Conservation (phyloP, 768 basidiomycete genomes). For the Multifurca ochricompacta region DNA sequence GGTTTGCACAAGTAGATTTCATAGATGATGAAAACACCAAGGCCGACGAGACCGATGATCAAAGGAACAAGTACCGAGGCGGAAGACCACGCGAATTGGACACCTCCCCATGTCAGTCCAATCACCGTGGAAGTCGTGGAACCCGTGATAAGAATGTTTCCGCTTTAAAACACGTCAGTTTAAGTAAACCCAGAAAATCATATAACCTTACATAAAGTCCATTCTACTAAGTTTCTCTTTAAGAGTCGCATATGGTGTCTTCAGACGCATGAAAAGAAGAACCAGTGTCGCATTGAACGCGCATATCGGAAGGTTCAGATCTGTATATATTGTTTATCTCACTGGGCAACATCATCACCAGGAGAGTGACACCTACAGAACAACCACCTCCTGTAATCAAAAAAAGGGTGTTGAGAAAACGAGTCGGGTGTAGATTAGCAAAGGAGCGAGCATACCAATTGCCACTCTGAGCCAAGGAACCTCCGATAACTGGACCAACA, state of each 20-base stretch:
- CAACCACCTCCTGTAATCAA: slow-evolving; percentile 18
- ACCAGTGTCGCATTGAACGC: slow-evolving; percentile 25
- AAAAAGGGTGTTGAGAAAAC: neutral
- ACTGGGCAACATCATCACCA: neutral
- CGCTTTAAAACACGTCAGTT: slow-evolving; percentile 23
- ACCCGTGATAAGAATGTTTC: slow-evolving; percentile 30
- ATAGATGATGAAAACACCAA: slow-evolving; percentile 32
- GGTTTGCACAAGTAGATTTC: slow-evolving; percentile 29
- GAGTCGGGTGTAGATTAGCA: no score
- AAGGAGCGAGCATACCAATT: slow-evolving; percentile 5
- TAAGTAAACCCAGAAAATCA: neutral
- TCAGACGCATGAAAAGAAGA: slow-evolving; percentile 29
- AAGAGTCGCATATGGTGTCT: slow-evolving; percentile 28
- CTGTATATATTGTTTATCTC: slow-evolving; percentile 12
- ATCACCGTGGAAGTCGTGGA: slow-evolving; percentile 27
- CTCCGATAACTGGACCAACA: slow-evolving; percentile 27
- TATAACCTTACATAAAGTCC: slow-evolving; percentile 32
- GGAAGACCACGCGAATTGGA: slow-evolving; percentile 35
- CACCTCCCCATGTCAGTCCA: slow-evolving; percentile 38
- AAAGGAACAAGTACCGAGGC: slow-evolving; percentile 36
- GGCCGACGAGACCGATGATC: slow-evolving; percentile 32
- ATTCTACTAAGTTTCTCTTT: slow-evolving; percentile 30
- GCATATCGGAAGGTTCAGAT: slow-evolving; percentile 34
- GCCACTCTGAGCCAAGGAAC: slow-evolving; percentile 22
- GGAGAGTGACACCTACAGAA: slow-evolving; percentile 15